A percentile compares a stretch with the other conserved stretches of the same genome.
Conservation (phyloP, 176 grass and related monocot species). For the Aechmea fasciata region DNA sequence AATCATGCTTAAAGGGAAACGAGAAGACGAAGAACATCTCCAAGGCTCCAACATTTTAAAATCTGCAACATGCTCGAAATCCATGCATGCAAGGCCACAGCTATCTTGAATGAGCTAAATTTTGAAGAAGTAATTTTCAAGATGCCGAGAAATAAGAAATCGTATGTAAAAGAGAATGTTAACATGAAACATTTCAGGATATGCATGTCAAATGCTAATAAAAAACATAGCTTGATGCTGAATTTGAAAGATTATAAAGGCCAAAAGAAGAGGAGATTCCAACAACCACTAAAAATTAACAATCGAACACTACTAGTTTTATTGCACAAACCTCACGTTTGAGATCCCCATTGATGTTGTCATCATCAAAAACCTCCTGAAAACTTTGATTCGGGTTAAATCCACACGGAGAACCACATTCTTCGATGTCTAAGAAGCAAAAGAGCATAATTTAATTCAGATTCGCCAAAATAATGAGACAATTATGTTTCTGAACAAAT, state of each 20-base stretch:
- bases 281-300: neutral
- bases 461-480: neutral
- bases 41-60: no score
- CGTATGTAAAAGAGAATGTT: neutral
- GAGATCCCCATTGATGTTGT: neutral
- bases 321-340: conserved; percentile 2
- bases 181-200: neutral
- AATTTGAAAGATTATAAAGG: neutral
- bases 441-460: neutral
- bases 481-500: neutral
- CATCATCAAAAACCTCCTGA: neutral
- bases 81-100: no score
- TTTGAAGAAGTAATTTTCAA: no score
- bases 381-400: neutral
- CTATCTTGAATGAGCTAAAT: no score
- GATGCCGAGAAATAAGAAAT: no score
- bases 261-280: neutral
- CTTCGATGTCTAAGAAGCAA: neutral
- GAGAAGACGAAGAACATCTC: no score
- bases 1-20: neutral
- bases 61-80: no score
- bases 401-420: neutral
- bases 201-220: no score
- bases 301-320: neutral
- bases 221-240: no score